Percentiles rank a stretch among this genome's conserved stretches.
Evolutionary conservation across 2,329 filamentous ascomycete species (phyloP).

Genomic region (Esteya vermicola): DNA sequence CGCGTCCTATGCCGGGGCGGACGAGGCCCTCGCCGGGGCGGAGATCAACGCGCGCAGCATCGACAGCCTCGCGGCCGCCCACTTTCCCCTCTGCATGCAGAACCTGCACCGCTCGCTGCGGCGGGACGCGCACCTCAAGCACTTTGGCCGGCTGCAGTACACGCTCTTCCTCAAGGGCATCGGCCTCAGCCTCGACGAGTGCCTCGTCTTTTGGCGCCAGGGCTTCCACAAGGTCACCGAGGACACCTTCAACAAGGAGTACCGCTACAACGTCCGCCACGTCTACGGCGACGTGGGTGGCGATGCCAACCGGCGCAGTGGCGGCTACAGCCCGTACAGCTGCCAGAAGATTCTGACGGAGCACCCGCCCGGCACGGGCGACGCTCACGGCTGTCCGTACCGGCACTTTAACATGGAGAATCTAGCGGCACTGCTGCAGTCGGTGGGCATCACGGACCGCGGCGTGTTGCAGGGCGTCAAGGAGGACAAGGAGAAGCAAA

Average conservation of each 20-base stretch:
- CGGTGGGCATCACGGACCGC: slow-evolving; percentile 65
- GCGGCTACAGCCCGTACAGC: slow-evolving; percentile 80
- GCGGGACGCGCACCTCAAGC: slow-evolving; percentile 81
- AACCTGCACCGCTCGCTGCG: slow-evolving; percentile 76
- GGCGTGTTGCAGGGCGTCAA: slow-evolving; percentile 66
- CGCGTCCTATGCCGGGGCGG: slow-evolving; percentile 53
- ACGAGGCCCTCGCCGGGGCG: slow-evolving; percentile 51
- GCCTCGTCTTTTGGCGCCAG: slow-evolving; percentile 79
- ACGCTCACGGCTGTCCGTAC: slow-evolving; percentile 93
- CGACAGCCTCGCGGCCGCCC: slow-evolving; percentile 61
- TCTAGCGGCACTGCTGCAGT: slow-evolving; percentile 59
- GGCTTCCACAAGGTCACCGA: slow-evolving; percentile 79
- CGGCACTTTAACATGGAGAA: slow-evolving; percentile 86
- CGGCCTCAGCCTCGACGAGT: slow-evolving; percentile 82
- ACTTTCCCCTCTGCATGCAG: slow-evolving; percentile 91
- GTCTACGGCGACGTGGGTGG: slow-evolving; percentile 89
- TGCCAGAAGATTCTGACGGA: slow-evolving; percentile 94
- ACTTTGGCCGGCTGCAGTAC: slow-evolving; percentile 87
- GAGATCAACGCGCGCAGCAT: slow-evolving; percentile 68
- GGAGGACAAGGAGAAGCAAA: slow-evolving; percentile 77
- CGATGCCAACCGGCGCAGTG: slow-evolving; percentile 71
- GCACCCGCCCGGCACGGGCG: slow-evolving; percentile 70
- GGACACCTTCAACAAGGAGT: slow-evolving; percentile 94
- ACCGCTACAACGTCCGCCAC: slow-evolving; percentile 95
- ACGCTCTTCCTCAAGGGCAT: slow-evolving; percentile 94